Evolutionary conservation across 2,329 filamentous ascomycete genomes (phyloP), one percentile per base, ranked within the genome.

Genomic region (Alternaria angustiovoidea): DNA sequence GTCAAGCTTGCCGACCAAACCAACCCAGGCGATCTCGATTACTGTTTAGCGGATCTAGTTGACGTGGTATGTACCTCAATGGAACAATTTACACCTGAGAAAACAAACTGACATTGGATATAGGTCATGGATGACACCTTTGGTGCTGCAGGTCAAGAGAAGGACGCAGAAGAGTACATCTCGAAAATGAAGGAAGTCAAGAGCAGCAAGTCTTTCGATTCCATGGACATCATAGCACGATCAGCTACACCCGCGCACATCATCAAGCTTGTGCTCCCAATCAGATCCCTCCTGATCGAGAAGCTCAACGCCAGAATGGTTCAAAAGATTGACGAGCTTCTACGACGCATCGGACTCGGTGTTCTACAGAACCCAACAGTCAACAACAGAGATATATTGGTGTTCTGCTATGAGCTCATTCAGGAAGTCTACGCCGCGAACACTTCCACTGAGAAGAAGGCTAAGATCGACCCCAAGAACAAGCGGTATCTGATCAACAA

Each of bases 171-270:
- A 70, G 95, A 94, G 54, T 99, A 99, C 76, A 90, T 91, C 57
- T 97, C 89, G 75, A 91, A 94, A 78, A 97, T 96, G 90, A 97
- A 96, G 79, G 95, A 99, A 80, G 90, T 99, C 57, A 98, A 97
- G 82, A 95, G 92, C 78, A 97, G 92, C 83, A 99, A 98, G 83
- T 97, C 94, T 75, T 96, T 94, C 72, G 96, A 99, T 75, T 96
- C 95, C 0, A 96, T 98, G 89, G 94, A 98, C 77, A 84, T 98
- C 16, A 85, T 98, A 65, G 91, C 95, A 26, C 92, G 90, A 72
- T 93, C 89, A 48, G 89, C 92, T 2, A 94, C 93, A 1, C 84
- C 97, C 24, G 83, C 81, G 52, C 88, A 89, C 57, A 85, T 98
- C 6, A 88, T 90, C 48, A 87, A 90, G 51, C 86, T 99, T 4